Evolutionary conservation across 345 rosid genomes (phyloP), one percentile per base, ranked within the genome.

Genomic region (Linum trigynum): DNA sequence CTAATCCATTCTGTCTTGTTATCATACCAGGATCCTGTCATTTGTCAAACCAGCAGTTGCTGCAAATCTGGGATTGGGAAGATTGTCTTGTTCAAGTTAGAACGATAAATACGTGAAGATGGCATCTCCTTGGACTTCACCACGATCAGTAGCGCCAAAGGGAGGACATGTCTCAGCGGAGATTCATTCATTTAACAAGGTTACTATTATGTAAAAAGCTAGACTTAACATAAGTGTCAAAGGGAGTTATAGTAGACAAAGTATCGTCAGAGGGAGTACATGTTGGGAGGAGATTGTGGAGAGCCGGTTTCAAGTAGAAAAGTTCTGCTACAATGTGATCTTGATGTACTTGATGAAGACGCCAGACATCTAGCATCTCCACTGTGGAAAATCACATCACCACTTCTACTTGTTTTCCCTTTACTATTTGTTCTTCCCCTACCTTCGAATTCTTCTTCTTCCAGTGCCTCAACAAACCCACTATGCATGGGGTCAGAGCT

Each of bases 251-350:
- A 48, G 53, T 48, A 6, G 53, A 15, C 53, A 9, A 48, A 23
- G 32, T 23, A 23, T 23, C 68, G 64, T 84, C 71, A 83, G 32
- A 78, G 75, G 14, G 87, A 84, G 55, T 67, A 77, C 48, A 81
- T 66, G 63, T 84, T 81, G 17, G 78, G 72, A 48, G 89, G 92
- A 76, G 96, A 91, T 40, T 79, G 91, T 8, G 96, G 96, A 17
- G 98, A 92, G 35, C 91, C 86, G 23, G 79, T 81, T 74, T 88
- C 96, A 11, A 92, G 89, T 70, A 94, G 74, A 75, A 85, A 85
- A 78, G 90, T 94, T 75, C 90, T 69, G 70, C 97, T 94, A 57
- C 96, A 88, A 81, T 85, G 85, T 14, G 97, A 92, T 78, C 96
- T 81, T 36, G 97, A 79, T 59, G 98, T 92, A 68, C 97, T 88